Base-by-base conservation (phyloP, 2,329 filamentous ascomycete species). In the Didymella segeticola region DNA sequence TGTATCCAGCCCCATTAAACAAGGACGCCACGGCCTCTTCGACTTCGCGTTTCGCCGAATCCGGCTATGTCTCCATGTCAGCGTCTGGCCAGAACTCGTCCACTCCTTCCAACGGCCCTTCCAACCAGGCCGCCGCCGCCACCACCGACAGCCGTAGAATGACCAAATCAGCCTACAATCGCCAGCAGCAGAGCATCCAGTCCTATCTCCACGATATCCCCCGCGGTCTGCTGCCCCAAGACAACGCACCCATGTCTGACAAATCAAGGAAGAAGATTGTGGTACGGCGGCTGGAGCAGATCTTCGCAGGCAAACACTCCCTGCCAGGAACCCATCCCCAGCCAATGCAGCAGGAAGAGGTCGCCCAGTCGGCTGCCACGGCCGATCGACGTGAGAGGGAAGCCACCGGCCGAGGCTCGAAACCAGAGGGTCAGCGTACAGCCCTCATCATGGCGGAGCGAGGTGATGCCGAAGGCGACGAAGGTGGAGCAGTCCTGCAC, bases 251-350 rank as follows among this genome's bases (percentile, higher is more conserved):
- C 0, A 84, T 92, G 83, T 86, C 86, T 0, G 90, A 93, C 12
- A 87, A 85, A 60, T 83, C 89, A 5, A 91, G 86, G 77, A 91
- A 90, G 77, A 91, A 87, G 68, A 68, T 92, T 17, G 88, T 93
- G 0, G 91, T 93, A 2, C 83, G 85, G 47, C 83, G 89, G 2
- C 73, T 96, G 5, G 91, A 96, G 66, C 89, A 93, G 58, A 80
- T 96, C 1, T 96, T 95, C 57, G 91, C 90, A 0, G 91, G 91
- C 2, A 89, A 88, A 66, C 78, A 67, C 69, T 79, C 74, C 39
- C 69, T 67, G 2, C 62, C 72, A 2, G 78, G 75, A 9, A 73
- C 69, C 17, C 79, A 82, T 48, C 77, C 78, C 10, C 80, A 82
- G 47, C 80, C 77, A 15, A 72, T 79, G n/a, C 82, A 83, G 62